Percentiles rank a stretch among this genome's conserved stretches.
phyloP scores from a whole-genome alignment of 116 monocot genomes.

The Trichopus zeylanicus region DNA sequence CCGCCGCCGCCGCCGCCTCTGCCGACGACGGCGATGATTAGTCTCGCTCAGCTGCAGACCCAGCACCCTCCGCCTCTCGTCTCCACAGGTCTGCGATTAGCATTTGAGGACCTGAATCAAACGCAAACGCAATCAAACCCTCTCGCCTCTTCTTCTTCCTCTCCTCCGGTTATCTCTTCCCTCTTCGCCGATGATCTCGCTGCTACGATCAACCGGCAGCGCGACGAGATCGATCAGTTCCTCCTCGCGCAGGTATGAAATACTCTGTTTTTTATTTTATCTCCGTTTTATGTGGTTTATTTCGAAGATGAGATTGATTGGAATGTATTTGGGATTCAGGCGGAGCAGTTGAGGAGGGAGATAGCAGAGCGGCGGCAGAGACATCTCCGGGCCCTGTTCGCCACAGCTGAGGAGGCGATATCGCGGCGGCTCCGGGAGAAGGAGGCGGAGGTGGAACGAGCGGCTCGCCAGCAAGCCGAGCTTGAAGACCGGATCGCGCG shows the following conservation, averaged over 20 bases:
- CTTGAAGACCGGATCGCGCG: conserved; percentile 35
- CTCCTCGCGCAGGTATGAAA: conserved; percentile 60
- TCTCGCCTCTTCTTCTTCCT: conserved; percentile 7
- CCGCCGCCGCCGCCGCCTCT: too few relatives aligned
- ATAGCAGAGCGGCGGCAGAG: conserved; percentile 31
- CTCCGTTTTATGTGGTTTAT: background rate
- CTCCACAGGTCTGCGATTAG: conserved; percentile 48
- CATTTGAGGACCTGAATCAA: conserved; percentile 12
- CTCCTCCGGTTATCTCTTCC: conserved; percentile 3
- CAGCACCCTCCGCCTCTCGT: conserved; percentile 10
- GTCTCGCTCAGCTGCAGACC: too few relatives aligned
- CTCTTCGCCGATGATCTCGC: conserved; percentile 28
- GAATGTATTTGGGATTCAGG: conserved; percentile 17
- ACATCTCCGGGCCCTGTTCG: conserved; percentile 21
- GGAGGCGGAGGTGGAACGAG: conserved; percentile 35
- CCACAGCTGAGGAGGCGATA: conserved; percentile 20
- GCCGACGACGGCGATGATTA: background rate
- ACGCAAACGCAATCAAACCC: conserved; percentile 5
- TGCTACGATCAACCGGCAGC: conserved; percentile 31
- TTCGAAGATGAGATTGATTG: background rate
- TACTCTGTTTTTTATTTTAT: background rate
- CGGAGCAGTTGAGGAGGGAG: conserved; percentile 32
- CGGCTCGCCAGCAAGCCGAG: conserved; percentile 17
- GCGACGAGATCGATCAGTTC: conserved; percentile 44
- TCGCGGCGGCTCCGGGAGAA: conserved; percentile 29